phyloP scores from a whole-genome alignment of 805 yeast species.

The Yarrowia bubula region DNA sequence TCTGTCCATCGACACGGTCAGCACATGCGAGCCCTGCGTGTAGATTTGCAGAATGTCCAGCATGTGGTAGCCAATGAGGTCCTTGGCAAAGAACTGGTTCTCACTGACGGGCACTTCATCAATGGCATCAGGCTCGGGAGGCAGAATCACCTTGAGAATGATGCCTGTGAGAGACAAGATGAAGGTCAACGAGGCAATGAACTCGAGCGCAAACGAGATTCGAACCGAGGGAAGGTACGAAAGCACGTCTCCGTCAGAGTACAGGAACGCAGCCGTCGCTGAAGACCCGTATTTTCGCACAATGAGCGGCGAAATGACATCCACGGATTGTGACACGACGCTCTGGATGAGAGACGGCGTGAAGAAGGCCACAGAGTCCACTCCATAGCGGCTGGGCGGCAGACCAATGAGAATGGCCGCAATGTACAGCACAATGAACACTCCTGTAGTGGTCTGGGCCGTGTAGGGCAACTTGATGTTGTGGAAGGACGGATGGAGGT shows the following conservation, averaged over 20 bases:
- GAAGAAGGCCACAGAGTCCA: slow-evolving; percentile 17
- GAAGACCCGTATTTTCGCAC: slow-evolving; percentile 10
- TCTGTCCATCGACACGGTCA: slow-evolving; percentile 74
- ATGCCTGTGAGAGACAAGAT: slow-evolving; percentile 51
- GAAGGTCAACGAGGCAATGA: slow-evolving; percentile 51
- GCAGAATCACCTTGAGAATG: slow-evolving; percentile 45
- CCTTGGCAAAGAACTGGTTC: slow-evolving; percentile 41
- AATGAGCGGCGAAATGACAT: slow-evolving; percentile 17
- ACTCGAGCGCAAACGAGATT: slow-evolving; percentile 46
- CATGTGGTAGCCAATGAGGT: slow-evolving; percentile 51
- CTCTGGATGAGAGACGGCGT: not conserved
- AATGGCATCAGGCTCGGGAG: slow-evolving; percentile 32
- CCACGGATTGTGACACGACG: not conserved
- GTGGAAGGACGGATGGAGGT: slow-evolving; percentile 7
- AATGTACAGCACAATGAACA: slow-evolving; percentile 16
- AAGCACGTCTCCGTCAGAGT: slow-evolving; percentile 10
- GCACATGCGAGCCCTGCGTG: slow-evolving; percentile 41
- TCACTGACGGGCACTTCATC: slow-evolving; percentile 32
- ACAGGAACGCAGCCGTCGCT: slow-evolving; percentile 9
- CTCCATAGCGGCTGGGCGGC: slow-evolving; percentile 13
- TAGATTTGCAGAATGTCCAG: slow-evolving; percentile 60
- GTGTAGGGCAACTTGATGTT: slow-evolving; percentile 19
- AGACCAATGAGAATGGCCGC: slow-evolving; percentile 11
- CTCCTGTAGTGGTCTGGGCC: not conserved
- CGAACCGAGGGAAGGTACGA: slow-evolving; percentile 22